Percentiles rank a stretch among this genome's conserved stretches.
These are phyloP conservation scores for Gelatoporia subvermispora DNA, from an alignment of 768 basidiomycete species.

Conservation along the genomic window DNA sequence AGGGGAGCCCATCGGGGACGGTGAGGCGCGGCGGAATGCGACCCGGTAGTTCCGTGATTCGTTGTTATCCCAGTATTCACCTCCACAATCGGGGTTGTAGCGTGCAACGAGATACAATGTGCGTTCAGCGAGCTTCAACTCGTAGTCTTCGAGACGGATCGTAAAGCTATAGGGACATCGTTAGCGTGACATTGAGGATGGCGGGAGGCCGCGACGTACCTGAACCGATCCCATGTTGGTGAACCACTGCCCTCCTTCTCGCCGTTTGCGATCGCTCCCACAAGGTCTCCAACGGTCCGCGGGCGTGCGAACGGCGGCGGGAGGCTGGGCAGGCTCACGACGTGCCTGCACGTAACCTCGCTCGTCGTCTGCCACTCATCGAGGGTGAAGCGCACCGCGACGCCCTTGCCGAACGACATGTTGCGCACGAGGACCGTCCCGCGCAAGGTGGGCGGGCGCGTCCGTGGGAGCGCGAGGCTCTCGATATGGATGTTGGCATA, in stretches of 20 bases:
- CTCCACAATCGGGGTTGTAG: constrained; percentile 40
- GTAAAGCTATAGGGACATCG: constrained; percentile 33
- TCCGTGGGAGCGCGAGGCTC: constrained; percentile 31
- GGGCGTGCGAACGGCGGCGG: constrained; percentile 26
- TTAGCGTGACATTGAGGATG: neutral
- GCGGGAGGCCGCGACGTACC: constrained; percentile 16
- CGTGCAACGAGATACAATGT: constrained; percentile 61
- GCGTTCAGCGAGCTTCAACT: constrained; percentile 41
- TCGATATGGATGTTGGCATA: constrained; percentile 34
- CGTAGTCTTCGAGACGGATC: constrained; percentile 71
- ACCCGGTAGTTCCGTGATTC: constrained; percentile 71
- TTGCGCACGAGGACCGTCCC: constrained; percentile 86
- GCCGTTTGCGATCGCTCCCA: constrained; percentile 28
- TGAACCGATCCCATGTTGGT: constrained; percentile 30
- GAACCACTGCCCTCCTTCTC: constrained; percentile 9
- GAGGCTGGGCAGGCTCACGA: constrained; percentile 35
- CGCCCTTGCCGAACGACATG: constrained; percentile 79
- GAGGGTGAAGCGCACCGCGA: constrained; percentile 83
- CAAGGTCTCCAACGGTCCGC: constrained; percentile 37
- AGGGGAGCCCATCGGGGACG: constrained; percentile 15
- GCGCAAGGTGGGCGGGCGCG: constrained; percentile 40
- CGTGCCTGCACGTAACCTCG: constrained; percentile 63
- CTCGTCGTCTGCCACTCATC: constrained; percentile 93
- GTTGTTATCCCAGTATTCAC: constrained; percentile 97
- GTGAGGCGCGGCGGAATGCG: constrained; percentile 42